A percentile compares a stretch with the other conserved stretches of the same genome.
Evolutionary conservation across 2,329 filamentous ascomycete species (phyloP).

Genomic region (Grosmannia clavigera): DNA sequence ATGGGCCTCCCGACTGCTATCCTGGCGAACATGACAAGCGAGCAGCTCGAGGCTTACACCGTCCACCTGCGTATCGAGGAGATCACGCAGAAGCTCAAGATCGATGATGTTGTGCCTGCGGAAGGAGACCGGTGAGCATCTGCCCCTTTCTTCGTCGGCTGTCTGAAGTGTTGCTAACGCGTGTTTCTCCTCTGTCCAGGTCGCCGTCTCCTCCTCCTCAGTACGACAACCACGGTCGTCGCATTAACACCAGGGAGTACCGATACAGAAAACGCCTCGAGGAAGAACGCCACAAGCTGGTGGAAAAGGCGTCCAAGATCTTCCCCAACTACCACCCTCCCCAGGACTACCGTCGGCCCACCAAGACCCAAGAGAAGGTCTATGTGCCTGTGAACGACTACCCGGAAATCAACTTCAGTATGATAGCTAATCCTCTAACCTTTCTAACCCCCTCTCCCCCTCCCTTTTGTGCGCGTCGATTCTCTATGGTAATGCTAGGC

Average conservation of each 20-base stretch:
- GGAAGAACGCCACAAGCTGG: slow-evolving; percentile 95
- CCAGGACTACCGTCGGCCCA: slow-evolving; percentile 94
- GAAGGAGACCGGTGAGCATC: slow-evolving; percentile 77
- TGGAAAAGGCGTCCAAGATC: slow-evolving; percentile 98
- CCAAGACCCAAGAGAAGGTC: slow-evolving; percentile 99
- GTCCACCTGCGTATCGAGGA: slow-evolving; percentile 95
- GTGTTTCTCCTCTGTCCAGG: slow-evolving; percentile 31
- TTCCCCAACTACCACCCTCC: slow-evolving; percentile 99
- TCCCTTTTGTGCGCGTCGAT: slow-evolving; percentile 6
- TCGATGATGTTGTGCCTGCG: slow-evolving; percentile 95
- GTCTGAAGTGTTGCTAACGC: neutral
- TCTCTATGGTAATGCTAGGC: slow-evolving; percentile 23
- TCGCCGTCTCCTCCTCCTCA: slow-evolving; percentile 92
- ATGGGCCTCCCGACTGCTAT: slow-evolving; percentile 97
- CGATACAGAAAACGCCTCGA: slow-evolving; percentile 96
- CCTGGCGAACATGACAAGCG: slow-evolving; percentile 93
- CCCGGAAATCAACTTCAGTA: slow-evolving; percentile 99
- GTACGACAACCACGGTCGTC: slow-evolving; percentile 98
- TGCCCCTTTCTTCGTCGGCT: neutral
- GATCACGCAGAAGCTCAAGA: slow-evolving; percentile 97
- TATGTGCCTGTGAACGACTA: slow-evolving; percentile 99
- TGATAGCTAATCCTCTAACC: slow-evolving; percentile 99
- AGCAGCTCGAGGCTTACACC: slow-evolving; percentile 95
- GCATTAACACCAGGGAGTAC: slow-evolving; percentile 98
- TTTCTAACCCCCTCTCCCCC: slow-evolving; percentile 44